Conservation (phyloP, 208 protist genomes). For the Acanthamoeba lenticulata region DNA sequence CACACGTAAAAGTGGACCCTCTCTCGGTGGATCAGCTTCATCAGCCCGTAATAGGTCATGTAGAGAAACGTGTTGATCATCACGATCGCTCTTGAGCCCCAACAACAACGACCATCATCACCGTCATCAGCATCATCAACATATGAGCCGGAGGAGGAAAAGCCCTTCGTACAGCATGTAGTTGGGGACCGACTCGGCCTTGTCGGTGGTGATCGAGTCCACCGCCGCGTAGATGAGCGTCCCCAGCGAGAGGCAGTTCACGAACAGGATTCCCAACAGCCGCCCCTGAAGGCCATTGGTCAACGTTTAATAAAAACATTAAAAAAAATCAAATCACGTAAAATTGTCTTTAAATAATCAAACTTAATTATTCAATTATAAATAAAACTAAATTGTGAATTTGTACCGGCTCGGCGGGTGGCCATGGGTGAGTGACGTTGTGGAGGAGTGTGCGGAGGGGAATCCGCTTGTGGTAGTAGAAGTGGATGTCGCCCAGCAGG, state of each 20-base stretch:
- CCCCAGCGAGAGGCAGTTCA: background rate
- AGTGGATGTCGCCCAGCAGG: slow-evolving; percentile 6
- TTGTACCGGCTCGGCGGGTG: slow-evolving; percentile 1
- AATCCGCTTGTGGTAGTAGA: slow-evolving; percentile 53
- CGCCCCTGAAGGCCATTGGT: background rate
- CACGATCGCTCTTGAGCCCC: background rate
- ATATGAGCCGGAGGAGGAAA: background rate
- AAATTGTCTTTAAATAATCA: too few species aligned
- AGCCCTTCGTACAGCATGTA: slow-evolving; percentile 2
- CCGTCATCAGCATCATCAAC: background rate
- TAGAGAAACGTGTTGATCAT: slow-evolving; percentile 54
- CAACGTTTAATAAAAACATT: too few species aligned
- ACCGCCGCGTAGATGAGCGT: background rate
- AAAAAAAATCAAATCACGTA: too few species aligned
- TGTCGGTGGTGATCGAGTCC: slow-evolving; percentile 17
- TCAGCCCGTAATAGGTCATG: slow-evolving; percentile 9
- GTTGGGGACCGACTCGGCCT: background rate
- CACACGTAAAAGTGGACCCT: background rate
- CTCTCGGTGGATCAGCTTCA: slow-evolving; percentile 23
- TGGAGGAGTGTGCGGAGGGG: background rate
- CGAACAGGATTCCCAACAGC: background rate
- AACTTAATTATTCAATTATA: background rate
- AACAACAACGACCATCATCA: background rate
- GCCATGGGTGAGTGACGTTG: slow-evolving; percentile 28
- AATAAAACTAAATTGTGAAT: too few species aligned